Evolutionary conservation across 805 yeast species (phyloP), one percentile per base, ranked within the genome.

Genomic region (Yarrowia osloensis): DNA sequence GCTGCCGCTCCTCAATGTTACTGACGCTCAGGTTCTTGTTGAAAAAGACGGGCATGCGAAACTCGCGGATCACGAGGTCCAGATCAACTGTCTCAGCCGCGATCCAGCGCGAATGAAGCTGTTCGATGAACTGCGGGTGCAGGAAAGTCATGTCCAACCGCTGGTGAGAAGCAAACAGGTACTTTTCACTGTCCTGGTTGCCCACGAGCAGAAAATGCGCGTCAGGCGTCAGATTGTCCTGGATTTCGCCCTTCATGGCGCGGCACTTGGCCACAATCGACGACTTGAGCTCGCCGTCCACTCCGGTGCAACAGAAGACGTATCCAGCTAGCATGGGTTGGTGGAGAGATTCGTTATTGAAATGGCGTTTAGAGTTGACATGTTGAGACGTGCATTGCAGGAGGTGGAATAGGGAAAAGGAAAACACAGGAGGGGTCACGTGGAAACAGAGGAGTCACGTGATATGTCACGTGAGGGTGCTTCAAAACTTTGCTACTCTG

Each of bases 71-170:
- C 24, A 46, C 54, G 21, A 21, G 22, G 12, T 61, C 42, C 66
- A 61, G 24, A 15, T 75, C 74, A 12, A 78, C 68, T 55, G 81
- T 83, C 24, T 80, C 81, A 35, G 88, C 89, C 24, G 77, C 71
- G 13, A 80, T 71, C 92, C 91, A 89, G 6, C 75, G 75, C 17
- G 78, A 77, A 70, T 86, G 81, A 12, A 86, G 70, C 22, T 74
- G 74, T 24, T 76, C 71, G 7, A 90, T 77, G 8, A 82, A 76
- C 2, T 81, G 79, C 0, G 86, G 82, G 13, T 76, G 73, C 19
- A 90, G 73, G 70, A 90, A 85, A 49, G 75, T 75, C 35, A 91
- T 81, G 75, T 89, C 93, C 61, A 78, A 77, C 29, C 75, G 71
- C 21, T 72, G 70, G 37, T 67, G 74, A 8, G 85, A 79, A 35